Base-by-base conservation (phyloP, 768 basidiomycete genomes). In the Amylocystis lapponica region DNA sequence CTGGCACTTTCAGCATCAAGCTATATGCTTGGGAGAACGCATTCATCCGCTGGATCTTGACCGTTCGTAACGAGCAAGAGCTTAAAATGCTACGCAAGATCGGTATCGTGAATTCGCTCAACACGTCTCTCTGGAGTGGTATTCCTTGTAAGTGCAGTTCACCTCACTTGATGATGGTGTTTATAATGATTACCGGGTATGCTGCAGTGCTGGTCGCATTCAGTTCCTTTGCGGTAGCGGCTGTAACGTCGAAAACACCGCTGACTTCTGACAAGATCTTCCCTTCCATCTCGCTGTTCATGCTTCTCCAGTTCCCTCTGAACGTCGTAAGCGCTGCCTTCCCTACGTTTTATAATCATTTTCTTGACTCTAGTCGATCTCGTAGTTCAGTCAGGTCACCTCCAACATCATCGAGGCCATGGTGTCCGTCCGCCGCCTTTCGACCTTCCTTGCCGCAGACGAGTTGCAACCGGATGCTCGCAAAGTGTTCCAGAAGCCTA, bases 21-120 rank as follows among this genome's bases (percentile, higher is more conserved):
- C 66, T 93, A 4, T 95, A 95, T 62, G 89, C 87, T 3, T 98
- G 95, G 95, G 95, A 98, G 65, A 78, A 83, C 53, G 84, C 88
- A 3, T 97, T 98, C 57, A 74, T 88, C 22, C 72, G 81, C 38
- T 82, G 81, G 43, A 75, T 98, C 23, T 64, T 83, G n/a, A 71
- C 78, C 17, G 85, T 93, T 2, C 72, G 92, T 32, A 92, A 94
- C 57, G 77, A 88, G 44, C 69, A 81, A 51, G 93, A 95, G 59
- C 60, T 98, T 36, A 79, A 71, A 48, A 82, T 88, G 78, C 71
- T 98, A 27, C 74, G 71, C 44, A 87, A 81, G 59, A 93, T 97
- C 43, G 92, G 90, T 2, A 66, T 95, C 20, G 64, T 74, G 10
- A 81, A 81, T 69, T 76, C 85, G 0, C 60, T 80, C 50, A 86